Conservation (phyloP, 2,329 filamentous ascomycete genomes). For the Sclerotinia subarctica region DNA sequence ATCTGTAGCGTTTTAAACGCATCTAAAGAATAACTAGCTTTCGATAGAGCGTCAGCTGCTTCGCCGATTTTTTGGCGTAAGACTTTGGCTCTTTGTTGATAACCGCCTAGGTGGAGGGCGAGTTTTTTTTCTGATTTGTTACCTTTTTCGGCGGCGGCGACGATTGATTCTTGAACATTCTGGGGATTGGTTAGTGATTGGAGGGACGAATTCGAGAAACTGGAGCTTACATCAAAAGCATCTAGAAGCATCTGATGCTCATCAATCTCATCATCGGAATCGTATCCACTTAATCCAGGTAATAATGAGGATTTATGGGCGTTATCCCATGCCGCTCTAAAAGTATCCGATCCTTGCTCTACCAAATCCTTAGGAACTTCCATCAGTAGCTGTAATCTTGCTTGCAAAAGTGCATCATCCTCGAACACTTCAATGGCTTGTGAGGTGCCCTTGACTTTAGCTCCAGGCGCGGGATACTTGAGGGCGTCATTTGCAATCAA, state of each 20-base stretch:
- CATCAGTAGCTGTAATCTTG: conserved; percentile 66
- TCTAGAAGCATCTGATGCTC: conserved; percentile 41
- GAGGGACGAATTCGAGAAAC: conserved; percentile 8
- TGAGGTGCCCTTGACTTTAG: conserved; percentile 61
- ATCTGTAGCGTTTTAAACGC: conserved; percentile 73
- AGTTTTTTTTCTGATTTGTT: conserved; percentile 94
- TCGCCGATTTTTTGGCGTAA: conserved; percentile 76
- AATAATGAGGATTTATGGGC: conserved; percentile 58
- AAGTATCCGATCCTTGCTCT: conserved; percentile 51
- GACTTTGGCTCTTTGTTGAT: conserved; percentile 79
- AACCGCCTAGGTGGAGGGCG: conserved; percentile 81
- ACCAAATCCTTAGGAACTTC: conserved; percentile 47
- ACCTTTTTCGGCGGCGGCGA: conserved; percentile 71
- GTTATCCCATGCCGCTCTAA: conserved; percentile 53
- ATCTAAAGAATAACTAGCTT: conserved; percentile 68
- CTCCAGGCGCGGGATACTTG: conserved; percentile 68
- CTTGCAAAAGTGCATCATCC: conserved; percentile 69
- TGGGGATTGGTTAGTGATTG: conserved; percentile 38
- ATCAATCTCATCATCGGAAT: conserved; percentile 63
- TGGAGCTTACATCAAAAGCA: conserved; percentile 66
- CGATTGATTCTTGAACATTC: conserved; percentile 70
- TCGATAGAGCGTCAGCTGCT: conserved; percentile 69
- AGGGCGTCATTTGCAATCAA: conserved; percentile 80
- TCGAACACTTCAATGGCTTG: conserved; percentile 61
- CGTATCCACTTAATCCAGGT: conserved; percentile 77